These are phyloP conservation scores for Pyrenophora teres DNA, from an alignment of 2,329 filamentous ascomycete genomes.

Conservation along the genomic window DNA sequence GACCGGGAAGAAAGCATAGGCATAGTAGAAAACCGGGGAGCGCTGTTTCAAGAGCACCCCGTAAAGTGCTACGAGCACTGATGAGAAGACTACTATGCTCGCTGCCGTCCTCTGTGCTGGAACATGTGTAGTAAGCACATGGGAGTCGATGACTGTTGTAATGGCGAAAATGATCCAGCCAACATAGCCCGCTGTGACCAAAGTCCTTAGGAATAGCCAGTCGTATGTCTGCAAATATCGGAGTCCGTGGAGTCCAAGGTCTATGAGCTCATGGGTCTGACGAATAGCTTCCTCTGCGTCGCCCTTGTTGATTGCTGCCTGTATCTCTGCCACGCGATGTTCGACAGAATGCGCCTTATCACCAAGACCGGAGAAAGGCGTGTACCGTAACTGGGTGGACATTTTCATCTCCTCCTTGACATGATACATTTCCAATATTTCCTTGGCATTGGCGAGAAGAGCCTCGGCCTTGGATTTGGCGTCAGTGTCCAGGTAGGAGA, in stretches of 20 bases:
- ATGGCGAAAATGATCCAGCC: conserved; percentile 95
- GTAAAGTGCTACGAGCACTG: conserved; percentile 74
- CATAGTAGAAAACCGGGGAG: conserved; percentile 84
- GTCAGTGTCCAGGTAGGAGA: conserved; percentile 76
- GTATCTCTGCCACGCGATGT: conserved; percentile 70
- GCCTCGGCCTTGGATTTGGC: conserved; percentile 81
- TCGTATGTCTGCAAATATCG: conserved; percentile 97
- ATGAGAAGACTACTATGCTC: conserved; percentile 71
- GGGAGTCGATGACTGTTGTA: conserved; percentile 84
- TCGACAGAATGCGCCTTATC: conserved; percentile 66
- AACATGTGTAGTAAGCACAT: conserved; percentile 76
- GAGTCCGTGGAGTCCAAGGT: conserved; percentile 77
- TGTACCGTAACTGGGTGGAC: conserved; percentile 74
- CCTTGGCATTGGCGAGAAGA: conserved; percentile 79
- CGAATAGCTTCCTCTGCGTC: conserved; percentile 78
- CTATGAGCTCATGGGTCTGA: conserved; percentile 76
- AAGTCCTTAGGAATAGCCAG: conserved; percentile 89
- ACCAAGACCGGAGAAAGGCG: conserved; percentile 73
- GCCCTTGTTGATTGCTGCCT: conserved; percentile 66
- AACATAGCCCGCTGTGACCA: conserved; percentile 88
- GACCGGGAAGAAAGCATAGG: conserved; percentile 88
- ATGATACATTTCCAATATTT: conserved; percentile 92
- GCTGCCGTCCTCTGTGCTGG: conserved; percentile 65
- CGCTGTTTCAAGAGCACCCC: conserved; percentile 78
- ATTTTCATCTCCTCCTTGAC: conserved; percentile 90